Evolutionary conservation across 2,329 filamentous ascomycete species (phyloP), one percentile per base, ranked within the genome.

Genomic region (Cadophora malorum): DNA sequence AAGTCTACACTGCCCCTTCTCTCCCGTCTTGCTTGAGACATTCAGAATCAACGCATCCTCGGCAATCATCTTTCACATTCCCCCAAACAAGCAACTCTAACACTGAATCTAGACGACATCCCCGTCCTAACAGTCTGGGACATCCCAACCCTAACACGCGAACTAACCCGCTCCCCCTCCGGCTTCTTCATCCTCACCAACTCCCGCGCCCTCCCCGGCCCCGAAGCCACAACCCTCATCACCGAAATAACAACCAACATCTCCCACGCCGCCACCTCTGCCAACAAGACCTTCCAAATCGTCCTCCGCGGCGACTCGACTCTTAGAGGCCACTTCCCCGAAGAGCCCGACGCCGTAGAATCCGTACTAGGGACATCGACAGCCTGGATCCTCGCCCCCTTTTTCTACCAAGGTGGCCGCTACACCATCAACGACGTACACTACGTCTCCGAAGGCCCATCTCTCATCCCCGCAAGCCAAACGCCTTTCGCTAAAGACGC

Each of bases 111-210:
- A 55, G 52, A 88, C 74, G 81, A 84, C 70, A 83, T 88, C 68
- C 77, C 80, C 61, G 84, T 88, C 1, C 79, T 88, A 23, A 85
- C 84, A 0, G 82, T 83, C 5, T 88, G 85, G 85, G 82, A 84
- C 67, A 70, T 80, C 6, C 70, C 77, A 0, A 82, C 80, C 0
- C 78, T 87, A 1, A 76, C 75, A 2, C 69, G 74, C 8, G 83
- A 86, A 71, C 83, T 88, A 69, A 75, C 75, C 38, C 79, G 75
- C 1, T 69, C 69, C 0, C 58, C 77, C 6, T 78, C 78, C 1
- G 86, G 86, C 21, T 88, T 88, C 80, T 88, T 88, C 78, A 87
- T 88, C 70, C 79, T 88, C 6, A 88, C 86, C 41, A 88, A 88
- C 73, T 87, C 85, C 3, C 83, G 86, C 4, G 86, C 86, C 0